A percentile compares a stretch with the other conserved stretches of the same genome.
Conservation (phyloP, 352 stramenopile species). For the Elongisporangium anandrum region DNA sequence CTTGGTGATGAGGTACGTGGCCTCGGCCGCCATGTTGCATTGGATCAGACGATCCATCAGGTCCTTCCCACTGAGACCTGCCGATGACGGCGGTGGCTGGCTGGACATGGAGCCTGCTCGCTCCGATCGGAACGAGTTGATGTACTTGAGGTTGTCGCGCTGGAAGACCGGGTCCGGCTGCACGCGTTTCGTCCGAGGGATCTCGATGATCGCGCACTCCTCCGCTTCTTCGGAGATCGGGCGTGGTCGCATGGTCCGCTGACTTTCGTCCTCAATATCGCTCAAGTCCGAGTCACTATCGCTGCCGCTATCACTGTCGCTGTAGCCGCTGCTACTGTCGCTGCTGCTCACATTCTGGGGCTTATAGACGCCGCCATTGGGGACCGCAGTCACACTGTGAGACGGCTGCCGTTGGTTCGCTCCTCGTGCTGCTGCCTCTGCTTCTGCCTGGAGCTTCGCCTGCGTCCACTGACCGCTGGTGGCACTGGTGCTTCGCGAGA, state of each 20-base stretch:
- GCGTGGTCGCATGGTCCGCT: neutral
- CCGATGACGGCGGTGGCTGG: conserved; percentile 1
- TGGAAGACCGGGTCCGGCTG: conserved; percentile 32
- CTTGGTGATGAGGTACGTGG: conserved; percentile 69
- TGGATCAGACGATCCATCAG: conserved; percentile 62
- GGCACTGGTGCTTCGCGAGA: neutral
- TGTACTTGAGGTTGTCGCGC: conserved; percentile 62
- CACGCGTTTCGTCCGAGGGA: conserved; percentile 19
- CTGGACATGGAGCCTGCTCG: conserved; percentile 7
- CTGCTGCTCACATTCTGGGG: conserved; percentile 1
- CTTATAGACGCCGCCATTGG: neutral
- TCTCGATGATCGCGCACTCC: conserved; percentile 32
- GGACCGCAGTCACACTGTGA: conserved; percentile 6
- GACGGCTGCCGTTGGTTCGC: conserved; percentile 1
- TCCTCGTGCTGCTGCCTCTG: neutral
- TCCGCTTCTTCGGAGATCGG: conserved; percentile 23
- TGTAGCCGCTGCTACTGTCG: conserved; percentile 4
- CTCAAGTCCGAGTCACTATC: conserved; percentile 1
- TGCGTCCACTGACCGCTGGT: neutral
- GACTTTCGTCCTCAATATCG: neutral
- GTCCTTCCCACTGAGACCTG: conserved; percentile 19
- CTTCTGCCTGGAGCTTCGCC: neutral
- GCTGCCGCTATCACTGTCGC: conserved; percentile 5
- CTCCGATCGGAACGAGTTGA: conserved; percentile 46
- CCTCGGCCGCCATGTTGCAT: conserved; percentile 61